Conservation (phyloP, 2,329 filamentous ascomycete genomes). For the Aureobasidium melanogenum region DNA sequence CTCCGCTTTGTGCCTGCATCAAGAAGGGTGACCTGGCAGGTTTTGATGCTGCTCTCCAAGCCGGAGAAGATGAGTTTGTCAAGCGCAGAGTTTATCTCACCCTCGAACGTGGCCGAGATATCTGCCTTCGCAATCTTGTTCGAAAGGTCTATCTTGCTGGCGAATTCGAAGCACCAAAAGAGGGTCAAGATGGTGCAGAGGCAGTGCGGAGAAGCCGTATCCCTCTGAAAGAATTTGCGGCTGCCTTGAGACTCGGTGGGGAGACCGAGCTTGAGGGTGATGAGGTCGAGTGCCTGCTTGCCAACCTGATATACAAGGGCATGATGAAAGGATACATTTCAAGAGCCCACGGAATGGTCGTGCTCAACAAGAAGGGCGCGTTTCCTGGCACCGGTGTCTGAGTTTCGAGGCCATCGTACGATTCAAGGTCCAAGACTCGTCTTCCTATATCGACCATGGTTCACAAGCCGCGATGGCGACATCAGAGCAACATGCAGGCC, state of each 20-base stretch:
- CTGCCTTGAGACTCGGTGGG: slow-evolving; percentile 65
- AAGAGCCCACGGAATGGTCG: slow-evolving; percentile 78
- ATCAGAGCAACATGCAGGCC: not conserved
- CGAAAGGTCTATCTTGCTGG: slow-evolving; percentile 83
- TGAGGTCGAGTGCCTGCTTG: slow-evolving; percentile 89
- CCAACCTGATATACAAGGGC: slow-evolving; percentile 78
- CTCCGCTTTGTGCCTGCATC: slow-evolving; percentile 70
- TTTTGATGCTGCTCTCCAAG: slow-evolving; percentile 73
- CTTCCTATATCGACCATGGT: not conserved
- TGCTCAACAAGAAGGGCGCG: slow-evolving; percentile 84
- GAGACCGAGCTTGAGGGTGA: slow-evolving; percentile 52
- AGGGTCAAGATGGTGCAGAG: slow-evolving; percentile 45
- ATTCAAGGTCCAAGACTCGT: too few relatives aligned
- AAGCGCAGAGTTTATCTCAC: slow-evolving; percentile 90
- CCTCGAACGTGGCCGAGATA: slow-evolving; percentile 82
- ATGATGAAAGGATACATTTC: slow-evolving; percentile 96
- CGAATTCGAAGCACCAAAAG: slow-evolving; percentile 70
- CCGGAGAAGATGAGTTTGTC: slow-evolving; percentile 86
- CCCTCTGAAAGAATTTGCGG: slow-evolving; percentile 73
- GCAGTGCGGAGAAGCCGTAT: slow-evolving; percentile 64
- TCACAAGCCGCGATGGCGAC: not conserved
- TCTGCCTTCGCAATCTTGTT: slow-evolving; percentile 82
- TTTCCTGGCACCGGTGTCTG: slow-evolving; percentile 80
- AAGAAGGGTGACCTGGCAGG: slow-evolving; percentile 70
- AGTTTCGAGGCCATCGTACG: not conserved